phyloP scores from a whole-genome alignment of 116 monocot genomes.

The Iris pallida region DNA sequence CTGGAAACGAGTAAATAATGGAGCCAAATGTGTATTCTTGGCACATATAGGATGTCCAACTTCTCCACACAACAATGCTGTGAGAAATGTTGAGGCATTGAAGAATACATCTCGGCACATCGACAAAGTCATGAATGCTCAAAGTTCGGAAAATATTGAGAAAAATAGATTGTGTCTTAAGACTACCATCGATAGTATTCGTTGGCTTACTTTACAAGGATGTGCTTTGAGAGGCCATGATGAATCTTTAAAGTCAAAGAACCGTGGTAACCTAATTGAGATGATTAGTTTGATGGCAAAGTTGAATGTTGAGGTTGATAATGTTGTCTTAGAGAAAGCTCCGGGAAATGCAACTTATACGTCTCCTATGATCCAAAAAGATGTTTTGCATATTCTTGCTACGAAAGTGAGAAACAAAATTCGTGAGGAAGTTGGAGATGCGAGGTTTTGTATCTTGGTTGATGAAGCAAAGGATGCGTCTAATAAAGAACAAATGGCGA shows the following conservation, averaged over 20 bases:
- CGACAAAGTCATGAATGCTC: too few species aligned
- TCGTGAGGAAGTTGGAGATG: conserved; percentile 2
- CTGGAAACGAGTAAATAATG: too few species aligned
- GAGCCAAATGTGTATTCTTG: too few species aligned
- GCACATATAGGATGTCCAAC: too few species aligned
- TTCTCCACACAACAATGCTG: too few species aligned
- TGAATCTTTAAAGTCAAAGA: conserved; percentile 1
- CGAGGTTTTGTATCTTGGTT: not conserved
- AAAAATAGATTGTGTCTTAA: not conserved
- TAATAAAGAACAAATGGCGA: not conserved
- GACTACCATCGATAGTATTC: conserved; percentile 9
- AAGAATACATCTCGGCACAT: too few species aligned
- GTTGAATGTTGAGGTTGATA: not conserved
- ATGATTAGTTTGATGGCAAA: conserved; percentile 11
- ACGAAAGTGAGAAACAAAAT: conserved; percentile 1
- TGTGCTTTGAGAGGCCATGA: conserved; percentile 24
- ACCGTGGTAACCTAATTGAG: conserved; percentile 16
- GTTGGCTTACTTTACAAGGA: conserved; percentile 14
- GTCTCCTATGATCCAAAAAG: conserved; percentile 16
- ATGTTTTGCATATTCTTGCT: conserved; percentile 14
- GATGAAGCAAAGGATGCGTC: not conserved
- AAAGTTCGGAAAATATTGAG: not conserved
- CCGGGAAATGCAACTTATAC: conserved; percentile 9
- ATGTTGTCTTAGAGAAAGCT: conserved; percentile 15
- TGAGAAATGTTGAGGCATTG: too few species aligned